These are phyloP conservation scores for Ensete ventricosum DNA, from an alignment of 176 grass and related monocot genomes.

Conservation along the genomic window DNA sequence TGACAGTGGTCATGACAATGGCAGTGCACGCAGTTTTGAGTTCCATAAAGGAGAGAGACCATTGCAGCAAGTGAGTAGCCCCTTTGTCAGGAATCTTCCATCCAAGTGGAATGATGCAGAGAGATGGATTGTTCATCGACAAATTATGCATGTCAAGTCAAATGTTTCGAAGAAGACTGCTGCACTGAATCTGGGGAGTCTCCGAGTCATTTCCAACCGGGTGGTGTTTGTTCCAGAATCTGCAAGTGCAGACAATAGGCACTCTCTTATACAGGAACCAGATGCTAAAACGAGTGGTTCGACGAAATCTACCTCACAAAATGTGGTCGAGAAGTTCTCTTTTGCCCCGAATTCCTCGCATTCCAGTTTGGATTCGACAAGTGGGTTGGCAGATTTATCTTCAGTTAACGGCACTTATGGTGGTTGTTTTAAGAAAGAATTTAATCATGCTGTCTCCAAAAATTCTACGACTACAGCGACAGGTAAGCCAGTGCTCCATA, in stretches of 20 bases:
- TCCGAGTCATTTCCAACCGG: constrained; percentile 9
- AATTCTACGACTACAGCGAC: not conserved
- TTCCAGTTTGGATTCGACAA: constrained; percentile 2
- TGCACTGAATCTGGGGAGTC: not conserved
- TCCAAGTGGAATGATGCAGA: constrained; percentile 99
- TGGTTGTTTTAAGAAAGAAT: not conserved
- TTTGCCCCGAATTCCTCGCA: constrained; percentile 12
- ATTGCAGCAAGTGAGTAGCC: constrained; percentile 17
- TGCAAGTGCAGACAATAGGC: not conserved
- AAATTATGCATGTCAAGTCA: constrained; percentile 67
- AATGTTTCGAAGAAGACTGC: constrained; percentile 52
- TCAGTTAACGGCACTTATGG: not conserved
- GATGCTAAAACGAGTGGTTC: constrained; percentile 12
- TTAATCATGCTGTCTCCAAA: not conserved
- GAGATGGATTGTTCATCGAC: constrained; percentile 76
- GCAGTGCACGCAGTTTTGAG: constrained; percentile 44
- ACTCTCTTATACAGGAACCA: not conserved
- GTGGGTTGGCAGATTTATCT: constrained; percentile 3
- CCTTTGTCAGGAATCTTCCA: constrained; percentile 61
- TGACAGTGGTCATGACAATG: constrained; percentile 36
- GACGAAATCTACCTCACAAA: not conserved
- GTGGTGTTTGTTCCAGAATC: constrained; percentile 37
- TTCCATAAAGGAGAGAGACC: constrained; percentile 47
- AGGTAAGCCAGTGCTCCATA: not conserved
- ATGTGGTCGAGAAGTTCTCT: constrained; percentile 12